Base-by-base conservation (phyloP, 345 rosid genomes). In the Lumnitzera racemosa region DNA sequence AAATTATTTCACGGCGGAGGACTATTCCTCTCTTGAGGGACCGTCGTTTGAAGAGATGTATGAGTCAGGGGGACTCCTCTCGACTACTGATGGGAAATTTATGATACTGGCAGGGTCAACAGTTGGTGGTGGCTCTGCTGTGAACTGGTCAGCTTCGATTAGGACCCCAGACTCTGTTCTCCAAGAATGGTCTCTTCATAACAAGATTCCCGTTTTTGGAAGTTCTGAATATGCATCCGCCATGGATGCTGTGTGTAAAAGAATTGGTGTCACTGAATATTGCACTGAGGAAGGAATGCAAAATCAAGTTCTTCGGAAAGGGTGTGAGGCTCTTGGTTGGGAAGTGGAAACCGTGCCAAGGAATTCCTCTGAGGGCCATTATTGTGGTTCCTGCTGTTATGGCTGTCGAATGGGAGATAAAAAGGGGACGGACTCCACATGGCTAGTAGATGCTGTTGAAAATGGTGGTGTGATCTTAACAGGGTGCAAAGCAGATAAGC, bases 401-500 rank as follows among this genome's bases (percentile, higher is more conserved):
- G 71, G 71, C 15, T 67, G 71, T 57, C 24, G 51, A 36, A 56
- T 24, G 17, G 71, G 66, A 15, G 71, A 67, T 49, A 67, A 67
- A 48, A 49, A 49, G 2, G 70, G 70, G 31, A 60, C 70, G 0
- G 65, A 54, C 55, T 27, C 49, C 20, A 67, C 70, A n/a, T 67
- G 71, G 71, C 66, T 67, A 0, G 71, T 67, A 0, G 71, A 67
- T 61, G 66, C 71, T 41, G 71, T 67, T 47, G 59, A 67, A 48
- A 57, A 67, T 9, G 66, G 61, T 17, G 66, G 61, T 20, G 61
- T 67, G 51, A 61, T 67, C 55, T 23, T 67, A 24, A 61, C 66
- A 8, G 71, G 71, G 13, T 67, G 71, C 60, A 67, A 67, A 56
- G 71, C 71, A 0, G 48, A 67, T 48, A 61, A 61, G 62, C 46